These are phyloP conservation scores for Komagataella populi DNA, from an alignment of 805 yeast genomes.

Conservation along the genomic window DNA sequence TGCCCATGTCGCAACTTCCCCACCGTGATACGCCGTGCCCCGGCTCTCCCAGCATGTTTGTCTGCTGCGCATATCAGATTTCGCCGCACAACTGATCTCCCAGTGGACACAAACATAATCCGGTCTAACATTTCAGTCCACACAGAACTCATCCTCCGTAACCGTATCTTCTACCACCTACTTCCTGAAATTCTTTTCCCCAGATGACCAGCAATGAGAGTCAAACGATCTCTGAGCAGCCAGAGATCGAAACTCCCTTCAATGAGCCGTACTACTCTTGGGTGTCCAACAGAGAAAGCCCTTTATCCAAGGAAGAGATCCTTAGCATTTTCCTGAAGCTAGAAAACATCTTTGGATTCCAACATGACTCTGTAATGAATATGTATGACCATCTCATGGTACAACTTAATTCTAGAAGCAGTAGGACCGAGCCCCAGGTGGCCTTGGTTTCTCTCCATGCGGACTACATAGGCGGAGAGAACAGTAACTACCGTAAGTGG, in stretches of 20 bases:
- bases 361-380: conserved; percentile 60
- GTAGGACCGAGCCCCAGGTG: conserved; percentile 56
- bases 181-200: neutral
- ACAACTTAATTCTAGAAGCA: conserved; percentile 76
- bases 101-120: neutral
- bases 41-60: neutral
- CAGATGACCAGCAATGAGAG: neutral
- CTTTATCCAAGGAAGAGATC: conserved; percentile 59
- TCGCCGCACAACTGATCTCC: neutral
- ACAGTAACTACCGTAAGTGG: conserved; percentile 85
- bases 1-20: neutral
- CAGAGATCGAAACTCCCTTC: neutral
- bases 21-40: neutral
- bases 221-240: neutral
- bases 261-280: conserved; percentile 40
- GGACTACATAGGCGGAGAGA: conserved; percentile 85
- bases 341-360: conserved; percentile 69
- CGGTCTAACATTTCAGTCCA: neutral
- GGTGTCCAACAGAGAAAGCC: conserved; percentile 52
- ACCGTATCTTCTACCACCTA: neutral
- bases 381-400: conserved; percentile 73
- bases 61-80: neutral
- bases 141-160: neutral
- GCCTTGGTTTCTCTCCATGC: conserved; percentile 75
- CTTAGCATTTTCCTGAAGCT: conserved; percentile 43